phyloP scores from a whole-genome alignment of 768 basidiomycete species.

The Boletus pseudopeckii region DNA sequence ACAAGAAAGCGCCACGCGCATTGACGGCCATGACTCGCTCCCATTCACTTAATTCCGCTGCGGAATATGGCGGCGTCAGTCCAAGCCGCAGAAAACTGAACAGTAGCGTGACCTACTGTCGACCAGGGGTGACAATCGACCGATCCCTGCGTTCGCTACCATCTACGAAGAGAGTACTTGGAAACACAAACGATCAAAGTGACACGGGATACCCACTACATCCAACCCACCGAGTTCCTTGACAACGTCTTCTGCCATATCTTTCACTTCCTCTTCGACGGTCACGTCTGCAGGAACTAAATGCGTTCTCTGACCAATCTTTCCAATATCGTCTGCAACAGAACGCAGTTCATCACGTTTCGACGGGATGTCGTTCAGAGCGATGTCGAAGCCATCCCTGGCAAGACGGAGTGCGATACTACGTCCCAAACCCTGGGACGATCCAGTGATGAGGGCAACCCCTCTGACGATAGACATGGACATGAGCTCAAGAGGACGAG shows the following conservation, averaged over 20 bases:
- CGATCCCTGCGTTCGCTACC: constrained; percentile 16
- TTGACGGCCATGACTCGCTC: constrained; percentile 36
- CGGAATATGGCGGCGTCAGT: not conserved
- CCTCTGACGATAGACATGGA: constrained; percentile 25
- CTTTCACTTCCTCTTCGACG: constrained; percentile 4
- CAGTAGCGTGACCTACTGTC: not conserved
- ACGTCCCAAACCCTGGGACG: constrained; percentile 30
- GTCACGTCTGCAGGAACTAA: constrained; percentile 16
- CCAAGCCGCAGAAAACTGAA: accelerated
- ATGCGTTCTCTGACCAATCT: constrained; percentile 10
- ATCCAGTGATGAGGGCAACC: constrained; percentile 30
- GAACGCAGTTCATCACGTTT: constrained; percentile 9
- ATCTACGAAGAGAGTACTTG: constrained; percentile 1
- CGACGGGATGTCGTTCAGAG: constrained; percentile 26
- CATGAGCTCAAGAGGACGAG: not conserved
- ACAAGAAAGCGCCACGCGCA: constrained; percentile 52
- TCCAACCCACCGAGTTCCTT: constrained; percentile 7
- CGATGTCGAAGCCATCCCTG: constrained; percentile 26
- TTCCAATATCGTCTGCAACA: constrained; percentile 11
- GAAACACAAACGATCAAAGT: too few relatives aligned
- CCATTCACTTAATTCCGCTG: not conserved
- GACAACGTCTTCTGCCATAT: not conserved
- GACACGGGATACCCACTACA: not conserved
- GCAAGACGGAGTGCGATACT: constrained; percentile 18
- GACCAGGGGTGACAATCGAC: not conserved